Evolutionary conservation across 2,329 filamentous ascomycete genomes (phyloP).

Genomic region (Annulohypoxylon truncatum): DNA sequence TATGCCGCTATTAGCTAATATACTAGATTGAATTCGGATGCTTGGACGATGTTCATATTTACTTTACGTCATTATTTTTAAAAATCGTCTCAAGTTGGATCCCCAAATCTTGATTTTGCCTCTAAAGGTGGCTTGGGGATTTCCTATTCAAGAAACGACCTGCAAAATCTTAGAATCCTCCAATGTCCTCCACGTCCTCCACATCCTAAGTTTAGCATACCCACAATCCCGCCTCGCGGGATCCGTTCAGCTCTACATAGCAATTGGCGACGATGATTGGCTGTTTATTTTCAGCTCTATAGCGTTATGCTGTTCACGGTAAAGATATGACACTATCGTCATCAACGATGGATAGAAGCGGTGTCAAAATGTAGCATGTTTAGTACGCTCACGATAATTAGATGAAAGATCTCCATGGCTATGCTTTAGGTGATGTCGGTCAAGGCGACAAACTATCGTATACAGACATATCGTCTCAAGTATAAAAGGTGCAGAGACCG

Average conservation of each 20-base stretch:
- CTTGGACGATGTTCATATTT: not conserved
- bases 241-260: not conserved
- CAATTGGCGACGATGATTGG: slow-evolving; percentile 1
- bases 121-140: not conserved
- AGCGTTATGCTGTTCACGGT: not conserved
- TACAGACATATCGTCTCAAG: not conserved
- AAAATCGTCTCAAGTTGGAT: not conserved
- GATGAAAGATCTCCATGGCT: slow-evolving; percentile 6
- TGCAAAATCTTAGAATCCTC: not conserved
- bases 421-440: not conserved
- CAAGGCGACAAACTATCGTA: not conserved
- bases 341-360: not conserved
- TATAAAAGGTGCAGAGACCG: not conserved
- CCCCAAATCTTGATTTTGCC: not conserved
- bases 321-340: slow-evolving; percentile 1
- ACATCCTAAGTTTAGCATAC: slow-evolving; percentile 8
- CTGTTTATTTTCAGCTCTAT: not conserved
- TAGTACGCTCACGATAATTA: not conserved
- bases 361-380: not conserved
- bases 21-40: not conserved
- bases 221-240: not conserved
- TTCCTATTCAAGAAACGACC: slow-evolving; percentile 1
- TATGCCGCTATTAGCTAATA: not conserved
- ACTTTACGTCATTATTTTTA: not conserved
- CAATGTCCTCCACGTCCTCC: not conserved